These are phyloP conservation scores for Hypholoma fasciculare DNA, from an alignment of 768 basidiomycete species.

Conservation along the genomic window DNA sequence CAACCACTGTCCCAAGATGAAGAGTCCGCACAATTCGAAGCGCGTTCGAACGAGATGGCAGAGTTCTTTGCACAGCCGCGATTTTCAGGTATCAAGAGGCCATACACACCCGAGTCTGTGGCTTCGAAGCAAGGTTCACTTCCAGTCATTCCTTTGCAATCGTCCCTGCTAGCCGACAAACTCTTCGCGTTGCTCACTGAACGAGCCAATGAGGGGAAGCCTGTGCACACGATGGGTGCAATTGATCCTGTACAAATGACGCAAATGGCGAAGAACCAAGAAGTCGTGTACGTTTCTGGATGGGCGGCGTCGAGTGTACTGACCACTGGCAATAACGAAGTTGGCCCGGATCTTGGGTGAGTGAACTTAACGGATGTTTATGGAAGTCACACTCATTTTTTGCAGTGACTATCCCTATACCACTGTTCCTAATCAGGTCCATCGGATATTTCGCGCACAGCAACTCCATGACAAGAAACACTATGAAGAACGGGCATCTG, in stretches of 20 bases:
- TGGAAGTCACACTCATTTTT: background rate
- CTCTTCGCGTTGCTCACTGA: slow-evolving; percentile 68
- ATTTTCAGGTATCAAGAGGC: slow-evolving; percentile 70
- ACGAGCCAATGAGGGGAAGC: slow-evolving; percentile 60
- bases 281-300: slow-evolving; percentile 90
- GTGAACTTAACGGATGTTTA: slow-evolving; percentile 27
- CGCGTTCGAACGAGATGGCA: slow-evolving; percentile 61
- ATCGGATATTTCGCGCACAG: slow-evolving; percentile 88
- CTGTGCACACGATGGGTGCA: slow-evolving; percentile 90
- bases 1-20: slow-evolving; percentile 56
- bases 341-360: slow-evolving; percentile 89
- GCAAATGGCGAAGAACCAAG: slow-evolving; percentile 86
- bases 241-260: slow-evolving; percentile 95
- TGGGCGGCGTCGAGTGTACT: slow-evolving; percentile 88
- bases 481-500: slow-evolving; percentile 79
- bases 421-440: slow-evolving; percentile 94
- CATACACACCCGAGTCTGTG: slow-evolving; percentile 79
- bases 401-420: slow-evolving; percentile 92
- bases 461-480: slow-evolving; percentile 92
- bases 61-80: slow-evolving; percentile 77
- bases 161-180: slow-evolving; percentile 82
- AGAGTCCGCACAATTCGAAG: slow-evolving; percentile 59
- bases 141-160: slow-evolving; percentile 74
- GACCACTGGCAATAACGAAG: slow-evolving; percentile 89
- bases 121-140: slow-evolving; percentile 89